Conservation (phyloP, 306 rosid genomes). For the Fragaria iinumae region DNA sequence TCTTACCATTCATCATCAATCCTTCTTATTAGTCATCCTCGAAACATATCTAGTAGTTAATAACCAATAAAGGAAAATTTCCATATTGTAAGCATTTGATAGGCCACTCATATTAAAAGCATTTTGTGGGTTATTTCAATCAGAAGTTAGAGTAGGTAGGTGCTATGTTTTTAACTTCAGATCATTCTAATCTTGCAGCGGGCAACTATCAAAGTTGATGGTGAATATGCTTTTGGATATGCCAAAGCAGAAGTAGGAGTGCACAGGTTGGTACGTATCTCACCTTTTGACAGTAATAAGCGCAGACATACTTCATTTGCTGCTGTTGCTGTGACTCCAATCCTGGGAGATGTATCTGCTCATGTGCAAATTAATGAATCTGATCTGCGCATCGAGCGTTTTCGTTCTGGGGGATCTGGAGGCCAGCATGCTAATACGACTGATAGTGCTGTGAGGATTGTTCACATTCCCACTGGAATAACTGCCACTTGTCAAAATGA, state of each 20-base stretch:
- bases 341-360: conserved; percentile 60
- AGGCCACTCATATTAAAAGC: background rate
- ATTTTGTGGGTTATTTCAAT: background rate
- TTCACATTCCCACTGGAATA: conserved; percentile 88
- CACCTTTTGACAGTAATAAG: conserved; percentile 90
- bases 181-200: conserved; percentile 54
- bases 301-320: conserved; percentile 97
- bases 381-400: conserved; percentile 90
- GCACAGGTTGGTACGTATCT: conserved; percentile 90
- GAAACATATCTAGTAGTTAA: background rate
- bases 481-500: conserved; percentile 95
- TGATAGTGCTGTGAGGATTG: conserved; percentile 89
- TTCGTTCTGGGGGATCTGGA: conserved; percentile 90
- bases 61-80: background rate
- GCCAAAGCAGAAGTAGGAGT: conserved; percentile 99
- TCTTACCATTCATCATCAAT: conserved; percentile 39
- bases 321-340: conserved; percentile 97
- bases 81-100: background rate
- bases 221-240: conserved; percentile 92
- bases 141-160: conserved; percentile 14
- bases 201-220: conserved; percentile 92
- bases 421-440: conserved; percentile 95
- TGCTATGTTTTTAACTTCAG: conserved; percentile 31
- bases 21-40: background rate
- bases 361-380: conserved; percentile 84